Evolutionary conservation across 2,329 filamentous ascomycete genomes (phyloP), one percentile per base, ranked within the genome.

Genomic region (Teratosphaeriaceae sp.): DNA sequence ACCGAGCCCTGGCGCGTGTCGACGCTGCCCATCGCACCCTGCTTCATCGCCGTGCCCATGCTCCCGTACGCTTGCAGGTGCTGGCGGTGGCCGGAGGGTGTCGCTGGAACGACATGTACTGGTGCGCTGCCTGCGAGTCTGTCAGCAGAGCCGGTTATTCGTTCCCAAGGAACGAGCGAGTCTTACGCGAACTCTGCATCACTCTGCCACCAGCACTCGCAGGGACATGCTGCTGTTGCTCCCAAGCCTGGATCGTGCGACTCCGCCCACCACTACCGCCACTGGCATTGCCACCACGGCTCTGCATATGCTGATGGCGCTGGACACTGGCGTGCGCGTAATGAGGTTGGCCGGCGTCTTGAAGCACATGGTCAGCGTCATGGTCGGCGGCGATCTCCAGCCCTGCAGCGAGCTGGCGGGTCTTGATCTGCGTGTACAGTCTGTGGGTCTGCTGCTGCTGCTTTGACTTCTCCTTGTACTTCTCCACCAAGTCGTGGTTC

Each of bases 401-500:
- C 11, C 75, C 70, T 2, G 71, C 70, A 23, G 67, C 65, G 64
- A 77, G 72, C 9, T 76, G 69, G 45, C 73, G 72, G 21, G 70
- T 67, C 55, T 80, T 81, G 30, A 80, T 62, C 11, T 70, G 56
- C 35, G 76, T 71, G 53, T 80, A 81, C 18, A 76, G 64, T 47
- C 74, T 74, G 38, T 88, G 85, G 2, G 79, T 76, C 47, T 87
- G 82, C 4, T 80, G 65, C 2, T 85, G 73, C 45, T 81, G 84
- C 36, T 76, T 80, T 51, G 69, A 79, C 60, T 90, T 92, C 18
- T 88, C 82, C 43, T 76, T 76, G 54, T 80, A 82, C 3, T 79
- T 73, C 18, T 79, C 73, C 3, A 72, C 68, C 1, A 94, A 67
- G 26, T 90, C 84, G 15, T 85, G 75, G 49, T 88, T 85, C 62